Base-by-base conservation (phyloP, 2,329 filamentous ascomycete species). In the Colletotrichum cuscutae region DNA sequence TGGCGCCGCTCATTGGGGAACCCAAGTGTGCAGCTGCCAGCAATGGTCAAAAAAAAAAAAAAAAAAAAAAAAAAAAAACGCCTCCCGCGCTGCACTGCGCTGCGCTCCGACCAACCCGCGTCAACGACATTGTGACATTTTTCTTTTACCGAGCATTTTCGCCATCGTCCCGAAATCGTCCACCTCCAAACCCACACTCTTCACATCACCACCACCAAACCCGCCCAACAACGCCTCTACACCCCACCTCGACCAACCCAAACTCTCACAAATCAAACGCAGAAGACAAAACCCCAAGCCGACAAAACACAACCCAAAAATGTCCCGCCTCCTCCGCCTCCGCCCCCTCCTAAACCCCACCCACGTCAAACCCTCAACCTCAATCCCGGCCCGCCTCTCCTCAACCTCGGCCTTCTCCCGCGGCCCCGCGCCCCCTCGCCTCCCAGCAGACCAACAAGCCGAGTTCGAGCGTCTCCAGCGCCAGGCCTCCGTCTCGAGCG, bases 401-500 rank as follows among this genome's bases (percentile, higher is more conserved):
- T 75, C 70, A 68, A 79, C 84, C 69, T 75, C 70, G 68, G 79
- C 84, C 75, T 89, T 88, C 83, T 81, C 83, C 67, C 79, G 85
- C 22, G 86, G 86, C 13, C 94, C 96, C 28, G 84, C 94, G 8
- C 97, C 97, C 19, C 95, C 95, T 0, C 93, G 95, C 61, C 94
- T 98, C 12, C 95, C 96, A 7, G 91, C 95, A 78, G 91, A 94
- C 82, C 92, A 98, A 77, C 95, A 98, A 86, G 94, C 95, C 81
- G 90, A 97, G 76, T 98, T 97, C 81, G 95, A 98, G 83, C 89
- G 91, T 54, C 92, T 98, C 4, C 95, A 98, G 80, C 90, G 90
- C 77, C 87, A 83, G 42, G 89, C 89, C 70, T 80, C 86, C 74
- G 84, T 85, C 5, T 85, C 85, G 9, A 79, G 85, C 63, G 81